A percentile compares a stretch with the other conserved stretches of the same genome.
Evolutionary conservation across 805 yeast species (phyloP).

Genomic region (Kazachstania taianensis): DNA sequence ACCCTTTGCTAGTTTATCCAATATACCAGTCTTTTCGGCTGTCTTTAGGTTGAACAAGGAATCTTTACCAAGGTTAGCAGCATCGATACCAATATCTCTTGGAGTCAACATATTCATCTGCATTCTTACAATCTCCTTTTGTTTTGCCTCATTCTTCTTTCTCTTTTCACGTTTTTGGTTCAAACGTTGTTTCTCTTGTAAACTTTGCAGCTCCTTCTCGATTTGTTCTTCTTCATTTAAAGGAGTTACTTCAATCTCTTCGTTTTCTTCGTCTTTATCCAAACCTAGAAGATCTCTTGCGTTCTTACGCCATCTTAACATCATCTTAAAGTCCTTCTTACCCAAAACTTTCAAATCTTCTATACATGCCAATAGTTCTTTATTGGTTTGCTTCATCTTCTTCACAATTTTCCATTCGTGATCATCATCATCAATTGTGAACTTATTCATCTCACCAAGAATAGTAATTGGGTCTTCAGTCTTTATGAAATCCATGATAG

Average conservation of each 20-base stretch:
- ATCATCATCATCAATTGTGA: constrained; percentile 48
- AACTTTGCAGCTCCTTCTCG: constrained; percentile 69
- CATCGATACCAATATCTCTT: constrained; percentile 86
- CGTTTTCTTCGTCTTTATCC: constrained; percentile 40
- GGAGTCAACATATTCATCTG: constrained; percentile 96
- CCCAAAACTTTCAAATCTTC: constrained; percentile 92
- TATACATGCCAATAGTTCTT: constrained; percentile 71
- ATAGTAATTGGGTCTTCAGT: constrained; percentile 75
- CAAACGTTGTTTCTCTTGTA: constrained; percentile 60
- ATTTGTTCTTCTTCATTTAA: constrained; percentile 83
- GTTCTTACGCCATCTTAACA: constrained; percentile 80
- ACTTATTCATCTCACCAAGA: constrained; percentile 62
- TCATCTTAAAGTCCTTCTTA: constrained; percentile 78
- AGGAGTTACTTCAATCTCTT: constrained; percentile 53
- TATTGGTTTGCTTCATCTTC: constrained; percentile 66
- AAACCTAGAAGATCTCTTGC: constrained; percentile 72
- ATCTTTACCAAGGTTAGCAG: constrained; percentile 69
- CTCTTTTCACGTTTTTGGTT: constrained; percentile 73
- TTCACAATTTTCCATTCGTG: constrained; percentile 64
- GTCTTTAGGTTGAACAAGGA: constrained; percentile 69
- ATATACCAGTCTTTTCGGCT: constrained; percentile 83
- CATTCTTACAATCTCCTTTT: constrained; percentile 80
- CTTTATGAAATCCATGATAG: constrained; percentile 71
- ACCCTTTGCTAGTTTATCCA: constrained; percentile 66
- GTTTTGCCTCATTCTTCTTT: constrained; percentile 69